phyloP scores from a whole-genome alignment of 1,139 yeast genomes.

The Komagataea norvegica region DNA sequence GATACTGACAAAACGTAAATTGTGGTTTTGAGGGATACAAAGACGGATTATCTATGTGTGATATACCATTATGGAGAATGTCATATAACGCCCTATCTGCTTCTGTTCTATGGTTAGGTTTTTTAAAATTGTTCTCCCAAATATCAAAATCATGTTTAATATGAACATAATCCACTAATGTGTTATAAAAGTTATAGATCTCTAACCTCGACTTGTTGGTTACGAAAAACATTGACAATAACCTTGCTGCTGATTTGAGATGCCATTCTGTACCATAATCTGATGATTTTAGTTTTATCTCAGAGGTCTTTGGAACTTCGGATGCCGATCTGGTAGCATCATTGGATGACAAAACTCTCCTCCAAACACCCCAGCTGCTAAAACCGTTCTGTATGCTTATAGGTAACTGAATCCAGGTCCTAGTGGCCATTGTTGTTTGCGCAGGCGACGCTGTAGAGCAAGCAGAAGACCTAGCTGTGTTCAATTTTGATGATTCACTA shows the following conservation, averaged over 20 bases:
- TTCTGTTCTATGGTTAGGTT: background rate
- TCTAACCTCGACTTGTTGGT: slow-evolving; percentile 48
- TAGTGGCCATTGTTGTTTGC: slow-evolving; percentile 5
- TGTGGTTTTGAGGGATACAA: slow-evolving; percentile 18
- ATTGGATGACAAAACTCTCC: slow-evolving; percentile 5
- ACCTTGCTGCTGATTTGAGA: slow-evolving; percentile 57
- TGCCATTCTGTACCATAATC: slow-evolving; percentile 85
- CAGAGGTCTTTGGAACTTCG: slow-evolving; percentile 26
- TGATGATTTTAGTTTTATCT: slow-evolving; percentile 47
- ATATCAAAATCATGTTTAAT: slow-evolving; percentile 73
- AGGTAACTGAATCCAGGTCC: slow-evolving; percentile 12
- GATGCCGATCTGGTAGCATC: background rate
- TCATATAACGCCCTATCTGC: slow-evolving; percentile 27
- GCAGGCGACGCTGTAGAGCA: slow-evolving; percentile 9
- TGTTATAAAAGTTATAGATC: slow-evolving; percentile 64
- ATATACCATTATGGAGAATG: slow-evolving; percentile 12
- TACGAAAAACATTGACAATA: slow-evolving; percentile 49
- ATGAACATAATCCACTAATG: slow-evolving; percentile 75
- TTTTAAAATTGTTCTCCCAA: slow-evolving; percentile 50
- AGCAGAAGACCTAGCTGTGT: slow-evolving; percentile 3
- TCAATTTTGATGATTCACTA: slow-evolving; percentile 19
- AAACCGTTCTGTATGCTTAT: slow-evolving; percentile 16
- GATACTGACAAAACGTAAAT: slow-evolving; percentile 73
- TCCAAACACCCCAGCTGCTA: slow-evolving; percentile 18
- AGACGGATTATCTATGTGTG: slow-evolving; percentile 1